These are phyloP conservation scores for Lichtheimia ramosa DNA, from an alignment of 371 early-diverging fungal species.

Conservation along the genomic window DNA sequence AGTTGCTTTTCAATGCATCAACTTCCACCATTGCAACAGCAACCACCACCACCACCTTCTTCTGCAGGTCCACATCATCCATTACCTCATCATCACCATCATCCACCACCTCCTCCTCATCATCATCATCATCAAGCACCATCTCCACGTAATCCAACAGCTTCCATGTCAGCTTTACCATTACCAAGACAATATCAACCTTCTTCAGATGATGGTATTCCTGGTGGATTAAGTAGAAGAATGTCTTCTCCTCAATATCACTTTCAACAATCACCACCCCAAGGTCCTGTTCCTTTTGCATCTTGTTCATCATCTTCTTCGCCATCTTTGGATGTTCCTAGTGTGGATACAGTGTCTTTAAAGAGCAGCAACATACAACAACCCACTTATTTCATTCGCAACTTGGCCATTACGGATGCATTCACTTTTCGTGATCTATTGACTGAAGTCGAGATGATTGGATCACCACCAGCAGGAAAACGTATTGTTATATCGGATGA, in stretches of 20 bases:
- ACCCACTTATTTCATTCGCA: constrained; percentile 38
- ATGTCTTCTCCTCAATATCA: constrained; percentile 14
- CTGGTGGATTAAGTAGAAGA: not conserved
- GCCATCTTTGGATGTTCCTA: constrained; percentile 6
- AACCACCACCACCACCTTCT: constrained; percentile 4
- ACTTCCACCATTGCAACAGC: constrained; percentile 13
- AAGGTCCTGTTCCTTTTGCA: not conserved
- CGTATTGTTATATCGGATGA: constrained; percentile 43
- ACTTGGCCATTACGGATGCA: constrained; percentile 48
- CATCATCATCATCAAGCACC: constrained; percentile 1
- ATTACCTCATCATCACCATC: no score
- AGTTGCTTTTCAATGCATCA: constrained; percentile 19
- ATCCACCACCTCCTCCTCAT: no score
- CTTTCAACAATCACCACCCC: constrained; percentile 8
- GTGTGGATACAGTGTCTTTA: constrained; percentile 48
- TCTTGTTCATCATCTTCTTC: constrained; percentile 13
- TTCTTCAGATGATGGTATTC: not conserved
- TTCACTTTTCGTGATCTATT: constrained; percentile 51
- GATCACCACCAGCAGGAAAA: constrained; percentile 47
- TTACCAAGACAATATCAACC: constrained; percentile 1
- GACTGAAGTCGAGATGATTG: constrained; percentile 42
- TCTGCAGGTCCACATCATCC: no score
- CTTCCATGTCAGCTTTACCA: constrained; percentile 4
- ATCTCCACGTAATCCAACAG: constrained; percentile 18
- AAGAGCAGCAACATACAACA: constrained; percentile 16